Evolutionary conservation across 768 basidiomycete genomes (phyloP).

Genomic region (Lactifluus echinatus): DNA sequence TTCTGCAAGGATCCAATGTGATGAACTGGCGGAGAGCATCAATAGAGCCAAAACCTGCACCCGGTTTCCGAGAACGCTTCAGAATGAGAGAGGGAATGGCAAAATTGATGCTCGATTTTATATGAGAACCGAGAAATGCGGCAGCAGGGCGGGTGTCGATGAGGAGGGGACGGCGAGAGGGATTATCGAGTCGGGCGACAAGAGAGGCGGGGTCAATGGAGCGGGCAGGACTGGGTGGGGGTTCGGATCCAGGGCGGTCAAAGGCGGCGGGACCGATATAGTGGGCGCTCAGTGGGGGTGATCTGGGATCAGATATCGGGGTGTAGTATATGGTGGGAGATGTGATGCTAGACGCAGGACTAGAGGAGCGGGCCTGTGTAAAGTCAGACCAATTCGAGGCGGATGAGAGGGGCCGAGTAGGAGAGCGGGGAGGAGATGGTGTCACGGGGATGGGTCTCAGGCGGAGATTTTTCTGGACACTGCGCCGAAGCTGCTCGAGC

Average conservation of each 20-base stretch:
- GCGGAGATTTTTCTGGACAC: slow-evolving; percentile 67
- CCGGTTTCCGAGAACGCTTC: slow-evolving; percentile 70
- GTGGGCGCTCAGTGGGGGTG: slow-evolving; percentile 27
- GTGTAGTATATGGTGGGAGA: slow-evolving; percentile 42
- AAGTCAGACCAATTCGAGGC: slow-evolving; percentile 26
- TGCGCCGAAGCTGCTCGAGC: slow-evolving; percentile 60
- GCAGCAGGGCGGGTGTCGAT: slow-evolving; percentile 75
- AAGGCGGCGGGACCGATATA: slow-evolving; percentile 24
- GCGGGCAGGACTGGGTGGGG: slow-evolving; percentile 25
- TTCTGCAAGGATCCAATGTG: slow-evolving; percentile 67
- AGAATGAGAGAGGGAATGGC: slow-evolving; percentile 87
- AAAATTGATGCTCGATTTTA: slow-evolving; percentile 70
- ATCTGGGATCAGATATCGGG: slow-evolving; percentile 34
- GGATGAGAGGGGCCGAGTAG: slow-evolving; percentile 23
- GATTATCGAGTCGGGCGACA: slow-evolving; percentile 37
- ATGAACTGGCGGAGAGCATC: slow-evolving; percentile 72
- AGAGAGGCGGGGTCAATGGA: slow-evolving; percentile 42
- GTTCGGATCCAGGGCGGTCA: slow-evolving; percentile 15
- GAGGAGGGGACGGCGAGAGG: slow-evolving; percentile 51
- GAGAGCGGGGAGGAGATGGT: slow-evolving; percentile 21
- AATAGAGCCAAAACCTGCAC: slow-evolving; percentile 54
- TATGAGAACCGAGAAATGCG: slow-evolving; percentile 53
- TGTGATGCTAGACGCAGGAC: slow-evolving; percentile 38
- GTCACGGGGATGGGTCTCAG: slow-evolving; percentile 64
- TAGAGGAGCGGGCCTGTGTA: slow-evolving; percentile 31